Evolutionary conservation across 2,329 filamentous ascomycete genomes (phyloP), one percentile per base, ranked within the genome.

Genomic region (Pseudogymnoascus sp.): DNA sequence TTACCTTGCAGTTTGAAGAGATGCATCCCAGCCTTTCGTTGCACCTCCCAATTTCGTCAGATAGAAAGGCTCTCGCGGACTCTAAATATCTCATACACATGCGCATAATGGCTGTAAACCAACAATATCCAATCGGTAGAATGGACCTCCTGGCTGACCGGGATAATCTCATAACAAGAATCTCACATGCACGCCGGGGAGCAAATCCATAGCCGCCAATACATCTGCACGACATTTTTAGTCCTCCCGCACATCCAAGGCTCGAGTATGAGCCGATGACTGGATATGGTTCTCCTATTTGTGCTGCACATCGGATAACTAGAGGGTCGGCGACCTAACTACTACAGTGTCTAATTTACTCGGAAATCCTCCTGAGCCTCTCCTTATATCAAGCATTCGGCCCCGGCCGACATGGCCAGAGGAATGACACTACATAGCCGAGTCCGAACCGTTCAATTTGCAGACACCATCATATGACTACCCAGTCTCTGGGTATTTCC

Each of bases 1-100:
- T 64, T 65, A n/a, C 60, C 63, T 4, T 65, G 64, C 66, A 70
- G 68, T 66, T 66, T 67, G 65, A 67, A 67, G 70, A 70, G 70
- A 67, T 65, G 67, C 64, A 63, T 68, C 64, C 66, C 63, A 67
- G 66, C 68, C 66, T 64, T 63, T 61, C 65, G 62, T 61, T 62
- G 62, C 62, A 54, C 47, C 47, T 54, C 47, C 47, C 25, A 54
- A 54, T 54, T 54, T 54, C 25, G 47, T 18, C 25, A 54, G 47
- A 54, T 54, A 18, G 43, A 32, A 54, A 54, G 47, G 25, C 47
- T 32, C 28, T 8, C 47, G 2, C n/a, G 9, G 47, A 32, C 47
- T 54, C 47, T 54, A 54, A 54, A 54, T 54, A 54, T 54, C 47
- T 54, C 47, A 54, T 54, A 54, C 47, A 32, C 28, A 54, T 54